phyloP scores from a whole-genome alignment of 441 rosid genomes.

The Eruca vesicaria region DNA sequence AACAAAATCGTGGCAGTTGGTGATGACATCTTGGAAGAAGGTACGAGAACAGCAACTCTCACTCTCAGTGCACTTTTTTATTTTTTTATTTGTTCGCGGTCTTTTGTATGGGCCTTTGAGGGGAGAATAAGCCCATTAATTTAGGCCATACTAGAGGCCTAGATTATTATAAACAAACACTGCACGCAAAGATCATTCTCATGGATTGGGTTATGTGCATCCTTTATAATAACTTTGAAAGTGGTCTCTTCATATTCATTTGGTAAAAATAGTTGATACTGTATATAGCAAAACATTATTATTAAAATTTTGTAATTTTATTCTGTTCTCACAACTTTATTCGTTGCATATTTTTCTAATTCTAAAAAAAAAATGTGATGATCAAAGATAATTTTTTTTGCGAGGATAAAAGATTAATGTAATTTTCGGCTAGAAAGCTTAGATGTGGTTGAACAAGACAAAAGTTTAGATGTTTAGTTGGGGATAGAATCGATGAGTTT shows the following conservation, averaged over 20 bases:
- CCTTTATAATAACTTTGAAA: background rate
- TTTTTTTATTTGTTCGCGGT: background rate
- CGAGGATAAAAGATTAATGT: no score
- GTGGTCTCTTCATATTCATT: background rate
- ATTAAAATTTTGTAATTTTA: background rate
- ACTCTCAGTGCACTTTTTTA: background rate
- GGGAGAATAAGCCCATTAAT: slow-evolving; percentile 35
- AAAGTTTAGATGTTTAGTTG: background rate
- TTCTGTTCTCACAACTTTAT: background rate
- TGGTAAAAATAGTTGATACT: background rate
- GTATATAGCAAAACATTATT: background rate
- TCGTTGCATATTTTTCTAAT: no score
- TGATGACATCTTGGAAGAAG: slow-evolving; percentile 22
- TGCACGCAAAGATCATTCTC: background rate
- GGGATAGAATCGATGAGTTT: slow-evolving; percentile 43
- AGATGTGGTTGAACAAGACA: background rate
- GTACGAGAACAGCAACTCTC: slow-evolving; percentile 4
- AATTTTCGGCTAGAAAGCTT: no score
- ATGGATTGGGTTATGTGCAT: background rate
- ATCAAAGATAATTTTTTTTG: no score
- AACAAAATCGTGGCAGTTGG: slow-evolving; percentile 27
- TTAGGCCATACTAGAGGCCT: background rate
- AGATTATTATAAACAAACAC: background rate
- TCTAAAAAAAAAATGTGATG: no score
- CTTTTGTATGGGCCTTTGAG: slow-evolving; percentile 41